Conservation (phyloP, 2,329 filamentous ascomycete species). For the Plectosphaerella sp. region DNA sequence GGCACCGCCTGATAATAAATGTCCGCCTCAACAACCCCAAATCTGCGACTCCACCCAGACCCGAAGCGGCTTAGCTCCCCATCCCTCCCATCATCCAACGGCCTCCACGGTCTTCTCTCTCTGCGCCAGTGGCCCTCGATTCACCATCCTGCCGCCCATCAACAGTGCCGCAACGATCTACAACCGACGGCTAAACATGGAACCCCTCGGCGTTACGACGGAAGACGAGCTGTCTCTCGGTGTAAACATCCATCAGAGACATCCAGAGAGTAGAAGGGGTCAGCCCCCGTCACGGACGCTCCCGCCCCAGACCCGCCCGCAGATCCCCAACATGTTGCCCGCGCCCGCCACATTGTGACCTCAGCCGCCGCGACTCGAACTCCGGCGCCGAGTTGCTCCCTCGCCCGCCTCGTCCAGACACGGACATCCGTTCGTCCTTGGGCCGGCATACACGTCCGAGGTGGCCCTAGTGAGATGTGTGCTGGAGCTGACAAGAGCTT, state of each 20-base stretch:
- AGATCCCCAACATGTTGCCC: conserved; percentile 41
- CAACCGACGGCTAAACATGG: too few relatives aligned
- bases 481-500: too few relatives aligned
- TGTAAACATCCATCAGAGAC: too few relatives aligned
- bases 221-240: too few relatives aligned
- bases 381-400: too few relatives aligned
- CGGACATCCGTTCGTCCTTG: conserved; percentile 3
- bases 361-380: background rate
- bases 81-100: background rate
- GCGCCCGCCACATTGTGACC: conserved; percentile 4
- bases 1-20: background rate
- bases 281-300: background rate
- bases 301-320: conserved; percentile 20
- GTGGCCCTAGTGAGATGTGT: too few relatives aligned
- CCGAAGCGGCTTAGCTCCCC: background rate
- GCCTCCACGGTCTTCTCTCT: background rate
- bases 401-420: background rate
- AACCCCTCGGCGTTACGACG: too few relatives aligned
- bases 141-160: background rate
- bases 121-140: too few relatives aligned
- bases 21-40: background rate
- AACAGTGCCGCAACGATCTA: background rate
- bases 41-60: background rate
- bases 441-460: too few relatives aligned
- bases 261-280: too few relatives aligned